Conservation (phyloP, 2,329 filamentous ascomycete species). For the Alternaria arborescens region DNA sequence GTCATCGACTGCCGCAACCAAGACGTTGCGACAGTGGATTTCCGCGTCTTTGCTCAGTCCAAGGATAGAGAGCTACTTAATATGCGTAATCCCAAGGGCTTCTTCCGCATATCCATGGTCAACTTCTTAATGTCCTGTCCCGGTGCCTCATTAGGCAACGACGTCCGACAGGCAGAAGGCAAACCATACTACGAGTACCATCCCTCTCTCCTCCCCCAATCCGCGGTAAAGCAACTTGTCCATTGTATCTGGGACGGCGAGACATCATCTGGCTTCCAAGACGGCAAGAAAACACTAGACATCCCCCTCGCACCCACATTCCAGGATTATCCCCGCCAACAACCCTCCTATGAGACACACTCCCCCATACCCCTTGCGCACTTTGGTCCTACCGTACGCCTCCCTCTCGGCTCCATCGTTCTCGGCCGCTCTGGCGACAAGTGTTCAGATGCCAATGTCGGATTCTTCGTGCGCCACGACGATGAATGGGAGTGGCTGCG, state of each 20-base stretch:
- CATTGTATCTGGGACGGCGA: slow-evolving; percentile 40
- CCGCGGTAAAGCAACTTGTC: slow-evolving; percentile 36
- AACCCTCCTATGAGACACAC: slow-evolving; percentile 45
- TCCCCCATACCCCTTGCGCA: slow-evolving; percentile 33
- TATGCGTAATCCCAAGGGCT: slow-evolving; percentile 53
- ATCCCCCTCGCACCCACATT: slow-evolving; percentile 30
- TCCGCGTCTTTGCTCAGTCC: slow-evolving; percentile 58
- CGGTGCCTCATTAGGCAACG: slow-evolving; percentile 45
- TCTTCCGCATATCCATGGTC: slow-evolving; percentile 53
- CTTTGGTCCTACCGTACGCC: slow-evolving; percentile 49
- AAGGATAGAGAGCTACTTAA: slow-evolving; percentile 49
- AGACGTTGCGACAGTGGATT: slow-evolving; percentile 60
- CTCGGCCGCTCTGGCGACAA: slow-evolving; percentile 47
- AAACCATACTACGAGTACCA: slow-evolving; percentile 54
- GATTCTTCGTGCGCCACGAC: slow-evolving; percentile 41
- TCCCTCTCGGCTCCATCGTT: slow-evolving; percentile 52
- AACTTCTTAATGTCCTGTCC: slow-evolving; percentile 55
- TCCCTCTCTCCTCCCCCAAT: slow-evolving; percentile 47
- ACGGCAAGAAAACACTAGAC: slow-evolving; percentile 31
- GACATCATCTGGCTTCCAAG: slow-evolving; percentile 19
- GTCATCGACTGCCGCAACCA: slow-evolving; percentile 55
- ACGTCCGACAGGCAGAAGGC: slow-evolving; percentile 36
- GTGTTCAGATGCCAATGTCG: slow-evolving; percentile 43
- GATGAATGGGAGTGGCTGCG: slow-evolving; percentile 48
- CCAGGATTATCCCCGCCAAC: slow-evolving; percentile 34